These are phyloP conservation scores for Bothriochloa decipiens DNA, from an alignment of 176 grass and related monocot genomes.

Conservation along the genomic window DNA sequence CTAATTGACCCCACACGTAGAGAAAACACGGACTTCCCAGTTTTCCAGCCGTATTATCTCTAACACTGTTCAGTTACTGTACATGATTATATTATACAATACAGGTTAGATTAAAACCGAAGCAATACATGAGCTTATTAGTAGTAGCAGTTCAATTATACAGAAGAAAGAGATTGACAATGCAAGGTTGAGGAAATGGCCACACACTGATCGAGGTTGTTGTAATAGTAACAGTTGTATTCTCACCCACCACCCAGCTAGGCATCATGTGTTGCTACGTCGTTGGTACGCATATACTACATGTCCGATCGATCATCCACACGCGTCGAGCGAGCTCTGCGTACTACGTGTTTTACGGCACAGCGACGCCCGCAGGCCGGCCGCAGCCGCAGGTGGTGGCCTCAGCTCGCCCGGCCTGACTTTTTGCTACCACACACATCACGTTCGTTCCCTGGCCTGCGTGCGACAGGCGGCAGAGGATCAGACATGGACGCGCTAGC, in stretches of 20 bases:
- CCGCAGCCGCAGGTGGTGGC: neutral
- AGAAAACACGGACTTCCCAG: neutral
- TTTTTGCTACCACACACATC: neutral
- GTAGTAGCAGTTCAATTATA: too few species aligned
- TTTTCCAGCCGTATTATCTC: too few species aligned
- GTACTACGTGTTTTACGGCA: constrained; percentile 24
- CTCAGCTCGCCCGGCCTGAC: neutral
- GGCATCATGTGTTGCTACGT: neutral
- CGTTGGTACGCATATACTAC: neutral
- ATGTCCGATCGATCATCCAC: neutral
- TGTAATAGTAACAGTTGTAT: too few species aligned
- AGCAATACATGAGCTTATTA: too few species aligned
- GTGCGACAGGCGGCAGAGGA: neutral
- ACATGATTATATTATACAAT: too few species aligned
- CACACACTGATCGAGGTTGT: too few species aligned
- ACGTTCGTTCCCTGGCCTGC: neutral
- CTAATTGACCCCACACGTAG: too few species aligned
- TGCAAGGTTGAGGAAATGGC: too few species aligned
- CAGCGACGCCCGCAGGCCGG: neutral
- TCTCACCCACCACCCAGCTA: too few species aligned
- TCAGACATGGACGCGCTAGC: neutral
- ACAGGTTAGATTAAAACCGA: too few species aligned
- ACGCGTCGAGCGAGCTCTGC: neutral
- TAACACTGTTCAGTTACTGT: too few species aligned
- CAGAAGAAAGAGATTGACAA: too few species aligned